These are phyloP conservation scores for Kwoniella shivajii DNA, from an alignment of 1,284 basidiomycete species.

Conservation along the genomic window DNA sequence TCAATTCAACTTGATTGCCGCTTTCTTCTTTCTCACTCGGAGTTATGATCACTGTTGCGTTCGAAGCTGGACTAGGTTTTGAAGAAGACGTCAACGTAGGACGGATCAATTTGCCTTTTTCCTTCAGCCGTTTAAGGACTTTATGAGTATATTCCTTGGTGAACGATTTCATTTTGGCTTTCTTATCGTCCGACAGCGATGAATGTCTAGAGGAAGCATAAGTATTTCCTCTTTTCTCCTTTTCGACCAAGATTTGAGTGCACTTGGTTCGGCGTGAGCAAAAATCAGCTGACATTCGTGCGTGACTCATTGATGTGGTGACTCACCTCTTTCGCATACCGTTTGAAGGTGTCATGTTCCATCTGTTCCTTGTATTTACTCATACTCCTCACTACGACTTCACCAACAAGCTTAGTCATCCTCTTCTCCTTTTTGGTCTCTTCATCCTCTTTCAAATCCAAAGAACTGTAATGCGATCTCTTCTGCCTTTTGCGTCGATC, in stretches of 20 bases:
- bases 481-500: slow-evolving; percentile 42
- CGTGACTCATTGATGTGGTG: background rate
- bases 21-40: background rate
- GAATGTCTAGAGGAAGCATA: slow-evolving; percentile 73
- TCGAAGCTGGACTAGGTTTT: slow-evolving; percentile 4
- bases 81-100: slow-evolving; percentile 8
- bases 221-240: slow-evolving; percentile 86
- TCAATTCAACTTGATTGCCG: slow-evolving; percentile 11
- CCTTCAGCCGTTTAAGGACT: slow-evolving; percentile 47
- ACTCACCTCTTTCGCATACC: slow-evolving; percentile 88
- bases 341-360: slow-evolving; percentile 87
- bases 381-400: slow-evolving; percentile 88
- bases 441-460: slow-evolving; percentile 41
- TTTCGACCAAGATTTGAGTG: slow-evolving; percentile 78
- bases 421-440: slow-evolving; percentile 73
- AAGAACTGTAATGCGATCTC: slow-evolving; percentile 27
- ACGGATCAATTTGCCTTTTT: slow-evolving; percentile 44
- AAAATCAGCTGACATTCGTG: slow-evolving; percentile 1
- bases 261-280: slow-evolving; percentile 56
- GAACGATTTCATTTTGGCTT: slow-evolving; percentile 87
- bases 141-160: slow-evolving; percentile 75
- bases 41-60: slow-evolving; percentile 10
- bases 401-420: slow-evolving; percentile 79
- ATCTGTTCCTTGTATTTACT: slow-evolving; percentile 81
- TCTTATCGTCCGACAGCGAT: slow-evolving; percentile 79